phyloP scores from a whole-genome alignment of 768 basidiomycete genomes.

The Leccinum rimulosum region DNA sequence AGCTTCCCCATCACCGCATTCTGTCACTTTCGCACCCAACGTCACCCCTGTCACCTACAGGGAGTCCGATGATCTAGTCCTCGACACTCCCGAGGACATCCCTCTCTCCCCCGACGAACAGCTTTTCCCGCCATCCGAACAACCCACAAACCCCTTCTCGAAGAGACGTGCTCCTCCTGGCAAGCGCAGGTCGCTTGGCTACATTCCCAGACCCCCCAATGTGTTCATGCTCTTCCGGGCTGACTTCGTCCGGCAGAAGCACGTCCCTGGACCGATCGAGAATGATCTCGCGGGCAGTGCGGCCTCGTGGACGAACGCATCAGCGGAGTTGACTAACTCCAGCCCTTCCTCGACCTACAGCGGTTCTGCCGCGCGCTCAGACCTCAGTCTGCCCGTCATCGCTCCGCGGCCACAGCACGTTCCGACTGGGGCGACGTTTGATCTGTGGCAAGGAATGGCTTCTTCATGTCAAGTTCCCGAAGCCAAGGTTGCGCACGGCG shows the following conservation, averaged over 20 bases:
- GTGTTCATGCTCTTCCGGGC: slow-evolving; percentile 38
- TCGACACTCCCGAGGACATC: slow-evolving; percentile 24
- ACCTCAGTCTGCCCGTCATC: slow-evolving; percentile 25
- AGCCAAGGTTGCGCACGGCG: not conserved
- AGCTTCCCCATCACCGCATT: slow-evolving; percentile 39
- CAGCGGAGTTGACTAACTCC: slow-evolving; percentile 24
- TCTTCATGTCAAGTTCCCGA: not conserved
- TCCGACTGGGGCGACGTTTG: slow-evolving; percentile 4
- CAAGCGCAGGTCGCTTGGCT: slow-evolving; percentile 59
- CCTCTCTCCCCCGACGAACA: slow-evolving; percentile 25
- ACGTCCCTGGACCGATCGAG: slow-evolving; percentile 50
- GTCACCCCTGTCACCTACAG: slow-evolving; percentile 54
- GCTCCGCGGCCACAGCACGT: slow-evolving; percentile 29
- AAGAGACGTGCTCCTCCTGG: slow-evolving; percentile 55
- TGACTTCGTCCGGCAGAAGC: slow-evolving; percentile 41
- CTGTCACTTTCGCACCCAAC: slow-evolving; percentile 63
- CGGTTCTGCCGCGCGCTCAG: slow-evolving; percentile 38
- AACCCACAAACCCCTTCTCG: slow-evolving; percentile 37
- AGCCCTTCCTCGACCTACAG: slow-evolving; percentile 43
- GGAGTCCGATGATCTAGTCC: slow-evolving; percentile 30
- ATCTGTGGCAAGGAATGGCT: slow-evolving; percentile 20
- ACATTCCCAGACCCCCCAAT: slow-evolving; percentile 30
- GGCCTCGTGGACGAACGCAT: slow-evolving; percentile 10
- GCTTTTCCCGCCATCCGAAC: slow-evolving; percentile 55
- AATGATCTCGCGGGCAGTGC: slow-evolving; percentile 14